Evolutionary conservation across 129 eudicot genomes (phyloP).

Genomic region (Escallonia rubra): DNA sequence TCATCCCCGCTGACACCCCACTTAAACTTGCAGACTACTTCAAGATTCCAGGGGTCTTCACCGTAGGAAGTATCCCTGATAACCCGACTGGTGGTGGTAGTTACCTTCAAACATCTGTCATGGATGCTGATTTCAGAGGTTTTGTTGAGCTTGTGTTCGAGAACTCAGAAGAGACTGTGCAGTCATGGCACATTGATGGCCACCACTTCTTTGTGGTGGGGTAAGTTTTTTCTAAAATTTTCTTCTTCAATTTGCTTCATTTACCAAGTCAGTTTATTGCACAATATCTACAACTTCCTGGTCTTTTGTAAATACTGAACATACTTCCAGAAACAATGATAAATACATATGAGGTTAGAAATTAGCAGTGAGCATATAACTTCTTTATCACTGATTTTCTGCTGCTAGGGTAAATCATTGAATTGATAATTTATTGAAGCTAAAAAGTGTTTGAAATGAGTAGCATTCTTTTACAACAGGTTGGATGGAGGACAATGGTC

Average conservation of each 20-base stretch:
- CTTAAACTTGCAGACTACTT: constrained; percentile 77
- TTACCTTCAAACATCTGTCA: constrained; percentile 57
- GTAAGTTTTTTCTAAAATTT: constrained; percentile 17
- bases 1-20: constrained; percentile 51
- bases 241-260: too few species aligned
- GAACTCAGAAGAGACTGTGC: constrained; percentile 48
- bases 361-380: too few species aligned
- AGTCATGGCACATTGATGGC: constrained; percentile 77
- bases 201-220: constrained; percentile 76
- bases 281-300: too few species aligned
- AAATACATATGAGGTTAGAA: too few species aligned
- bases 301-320: too few species aligned
- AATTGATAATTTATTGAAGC: too few species aligned
- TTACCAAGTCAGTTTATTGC: too few species aligned
- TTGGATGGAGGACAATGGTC: constrained; percentile 81
- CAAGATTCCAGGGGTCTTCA: constrained; percentile 70
- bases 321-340: too few species aligned
- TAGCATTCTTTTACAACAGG: constrained; percentile 15
- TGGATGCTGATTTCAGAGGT: constrained; percentile 55
- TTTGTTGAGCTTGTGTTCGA: constrained; percentile 63
- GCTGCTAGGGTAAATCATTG: too few species aligned
- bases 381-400: too few species aligned
- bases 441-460: too few species aligned
- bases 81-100: constrained; percentile 41
- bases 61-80: constrained; percentile 54